Conservation (phyloP, 805 yeast genomes). For the Metschnikowia lochheadii region DNA sequence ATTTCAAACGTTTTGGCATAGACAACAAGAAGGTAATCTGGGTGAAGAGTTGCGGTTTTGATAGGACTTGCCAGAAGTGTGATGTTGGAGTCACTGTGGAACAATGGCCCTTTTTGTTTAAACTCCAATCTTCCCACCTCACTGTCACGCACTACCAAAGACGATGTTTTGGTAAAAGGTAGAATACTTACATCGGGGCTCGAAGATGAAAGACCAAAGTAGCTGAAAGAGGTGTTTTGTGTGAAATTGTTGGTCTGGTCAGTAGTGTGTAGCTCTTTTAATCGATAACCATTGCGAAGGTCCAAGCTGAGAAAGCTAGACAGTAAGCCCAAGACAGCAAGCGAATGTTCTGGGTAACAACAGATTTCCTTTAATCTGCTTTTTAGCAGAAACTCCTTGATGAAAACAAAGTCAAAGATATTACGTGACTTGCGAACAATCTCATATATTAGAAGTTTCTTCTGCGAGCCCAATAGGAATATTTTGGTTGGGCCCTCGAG, state of each 20-base stretch:
- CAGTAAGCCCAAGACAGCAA: conserved; percentile 18
- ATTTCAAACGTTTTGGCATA: conserved; percentile 33
- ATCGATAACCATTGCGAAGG: conserved; percentile 15
- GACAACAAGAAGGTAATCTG: conserved; percentile 31
- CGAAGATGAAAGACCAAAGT: conserved; percentile 33
- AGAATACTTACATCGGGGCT: conserved; percentile 28
- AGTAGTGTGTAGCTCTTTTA: conserved; percentile 16
- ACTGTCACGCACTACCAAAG: conserved; percentile 32
- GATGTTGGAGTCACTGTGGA: conserved; percentile 19
- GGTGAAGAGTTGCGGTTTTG: conserved; percentile 24
- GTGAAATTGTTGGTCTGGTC: conserved; percentile 19
- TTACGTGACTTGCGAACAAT: conserved; percentile 30
- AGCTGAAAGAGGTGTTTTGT: conserved; percentile 31
- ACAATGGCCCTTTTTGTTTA: conserved; percentile 6
- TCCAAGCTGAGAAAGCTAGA: conserved; percentile 28
- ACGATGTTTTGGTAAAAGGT: conserved; percentile 4
- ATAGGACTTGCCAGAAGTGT: conserved; percentile 26
- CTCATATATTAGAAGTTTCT: conserved; percentile 26
- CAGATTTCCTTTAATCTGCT: conserved; percentile 28
- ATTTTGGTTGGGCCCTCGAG: conserved; percentile 8
- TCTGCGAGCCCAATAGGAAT: conserved; percentile 28
- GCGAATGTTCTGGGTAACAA: conserved; percentile 6
- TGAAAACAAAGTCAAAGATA: conserved; percentile 23
- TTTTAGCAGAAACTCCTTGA: conserved; percentile 25
- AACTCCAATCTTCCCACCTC: conserved; percentile 21